Evolutionary conservation across 2,329 filamentous ascomycete species (phyloP), one percentile per base, ranked within the genome.

Genomic region (Ascochyta lentis): DNA sequence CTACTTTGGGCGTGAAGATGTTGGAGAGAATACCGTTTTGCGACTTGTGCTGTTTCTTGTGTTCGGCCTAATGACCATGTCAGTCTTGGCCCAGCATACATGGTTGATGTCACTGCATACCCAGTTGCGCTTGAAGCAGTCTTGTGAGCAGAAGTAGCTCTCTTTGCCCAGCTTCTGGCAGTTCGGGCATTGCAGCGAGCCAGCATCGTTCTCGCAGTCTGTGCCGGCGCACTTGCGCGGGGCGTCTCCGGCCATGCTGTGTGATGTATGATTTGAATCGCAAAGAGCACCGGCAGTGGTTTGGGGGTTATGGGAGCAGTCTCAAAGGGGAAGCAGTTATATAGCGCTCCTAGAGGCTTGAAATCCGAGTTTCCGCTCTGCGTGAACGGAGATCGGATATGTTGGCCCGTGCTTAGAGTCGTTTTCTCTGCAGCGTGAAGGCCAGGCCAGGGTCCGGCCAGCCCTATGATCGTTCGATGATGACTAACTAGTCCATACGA

Each of bases 71-170:
- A 70, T 48, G 16, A 53, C 40, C 34, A 42, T 27, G 57, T 73
- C 67, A 73, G 69, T 43, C 46, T 51, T 45, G 60, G 46, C 38
- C 44, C 53, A 57, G 52, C 43, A 54, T 22, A 44, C 40, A 38
- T 46, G 42, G 22, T 24, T n/a, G 5, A 43, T 63, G 56, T 61
- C 63, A 66, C 55, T 64, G 66, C 65, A 68, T 87, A 98, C 95
- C 95, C 95, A 99, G 82, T 92, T 99, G 77, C 88, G 89, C 84
- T 97, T 98, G 81, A 99, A 99, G 82, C 95, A 99, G 68, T 98
- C 95, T 77, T 99, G 95, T 26, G 92, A 92, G 81, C 95, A 99
- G 80, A 98, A 99, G 79, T 88, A 97, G 80, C 92, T 96, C 71
- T 95, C 91, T 73, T 93, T 89, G 49, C 89, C 91, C 40, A 93